These are phyloP conservation scores for Pichia sp. DNA, from an alignment of 1,139 yeast genomes.

Conservation along the genomic window DNA sequence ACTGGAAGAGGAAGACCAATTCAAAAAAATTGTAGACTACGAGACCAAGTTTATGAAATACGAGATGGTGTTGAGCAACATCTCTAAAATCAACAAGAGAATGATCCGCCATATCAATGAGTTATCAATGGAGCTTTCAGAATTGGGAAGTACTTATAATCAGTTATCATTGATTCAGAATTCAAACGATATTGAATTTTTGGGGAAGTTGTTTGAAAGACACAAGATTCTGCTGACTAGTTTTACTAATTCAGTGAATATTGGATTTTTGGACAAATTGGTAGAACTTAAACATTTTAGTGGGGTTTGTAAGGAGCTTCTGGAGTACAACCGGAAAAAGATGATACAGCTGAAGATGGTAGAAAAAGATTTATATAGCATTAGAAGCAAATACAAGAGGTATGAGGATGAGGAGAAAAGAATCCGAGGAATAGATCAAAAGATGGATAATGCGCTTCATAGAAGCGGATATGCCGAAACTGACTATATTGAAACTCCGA, in stretches of 20 bases:
- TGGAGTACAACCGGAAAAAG: conserved; percentile 65
- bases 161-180: conserved; percentile 63
- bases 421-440: conserved; percentile 31
- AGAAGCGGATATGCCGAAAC: conserved; percentile 1
- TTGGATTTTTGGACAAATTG: conserved; percentile 74
- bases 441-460: conserved; percentile 15
- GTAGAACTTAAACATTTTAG: conserved; percentile 79
- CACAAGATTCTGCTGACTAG: conserved; percentile 59
- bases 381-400: conserved; percentile 35
- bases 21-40: conserved; percentile 31
- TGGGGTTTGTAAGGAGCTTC: conserved; percentile 53
- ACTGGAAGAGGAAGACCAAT: conserved; percentile 20
- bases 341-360: conserved; percentile 57
- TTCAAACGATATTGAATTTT: conserved; percentile 48
- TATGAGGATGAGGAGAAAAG: conserved; percentile 36
- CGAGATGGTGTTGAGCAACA: conserved; percentile 42
- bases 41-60: conserved; percentile 47
- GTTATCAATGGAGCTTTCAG: conserved; percentile 58
- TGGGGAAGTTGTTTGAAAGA: conserved; percentile 77
- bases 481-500: conserved; percentile 16
- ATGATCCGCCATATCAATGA: conserved; percentile 57
- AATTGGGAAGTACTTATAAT: conserved; percentile 64
- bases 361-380: conserved; percentile 43
- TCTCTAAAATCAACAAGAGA: conserved; percentile 62
- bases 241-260: conserved; percentile 59